These are phyloP conservation scores for Anethum foeniculum DNA, from an alignment of 140 eudicot genomes.

Conservation along the genomic window DNA sequence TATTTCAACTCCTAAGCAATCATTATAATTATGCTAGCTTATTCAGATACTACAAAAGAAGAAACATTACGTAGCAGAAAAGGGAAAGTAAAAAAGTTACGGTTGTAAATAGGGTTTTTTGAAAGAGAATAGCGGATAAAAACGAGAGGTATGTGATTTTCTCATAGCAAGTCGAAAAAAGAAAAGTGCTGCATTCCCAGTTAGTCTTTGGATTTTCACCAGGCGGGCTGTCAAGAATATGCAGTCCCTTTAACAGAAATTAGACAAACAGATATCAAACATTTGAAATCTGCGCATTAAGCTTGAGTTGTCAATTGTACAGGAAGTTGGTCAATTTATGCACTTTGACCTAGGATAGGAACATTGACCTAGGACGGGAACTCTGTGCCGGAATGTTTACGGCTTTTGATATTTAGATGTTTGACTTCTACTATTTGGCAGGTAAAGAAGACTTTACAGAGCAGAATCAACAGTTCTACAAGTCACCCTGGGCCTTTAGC, in stretches of 20 bases:
- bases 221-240: not conserved
- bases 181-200: not conserved
- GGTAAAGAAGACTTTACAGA: conserved; percentile 60
- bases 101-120: not conserved
- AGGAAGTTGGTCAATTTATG: not conserved
- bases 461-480: conserved; percentile 32
- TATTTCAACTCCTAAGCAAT: not conserved
- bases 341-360: not conserved
- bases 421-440: conserved; percentile 35
- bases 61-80: not conserved
- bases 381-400: not conserved
- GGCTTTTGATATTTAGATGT: conserved; percentile 13
- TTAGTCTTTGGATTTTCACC: not conserved
- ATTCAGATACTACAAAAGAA: not conserved
- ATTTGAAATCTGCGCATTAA: not conserved
- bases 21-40: not conserved
- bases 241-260: not conserved
- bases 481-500: conserved; percentile 36
- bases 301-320: not conserved
- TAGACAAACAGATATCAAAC: not conserved
- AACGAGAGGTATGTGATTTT: not conserved
- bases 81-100: not conserved
- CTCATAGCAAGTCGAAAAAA: not conserved
- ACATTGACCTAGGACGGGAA: not conserved
- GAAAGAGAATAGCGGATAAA: not conserved